Conservation (phyloP, 1,284 basidiomycete genomes). For the Melampsora larici-populina region DNA sequence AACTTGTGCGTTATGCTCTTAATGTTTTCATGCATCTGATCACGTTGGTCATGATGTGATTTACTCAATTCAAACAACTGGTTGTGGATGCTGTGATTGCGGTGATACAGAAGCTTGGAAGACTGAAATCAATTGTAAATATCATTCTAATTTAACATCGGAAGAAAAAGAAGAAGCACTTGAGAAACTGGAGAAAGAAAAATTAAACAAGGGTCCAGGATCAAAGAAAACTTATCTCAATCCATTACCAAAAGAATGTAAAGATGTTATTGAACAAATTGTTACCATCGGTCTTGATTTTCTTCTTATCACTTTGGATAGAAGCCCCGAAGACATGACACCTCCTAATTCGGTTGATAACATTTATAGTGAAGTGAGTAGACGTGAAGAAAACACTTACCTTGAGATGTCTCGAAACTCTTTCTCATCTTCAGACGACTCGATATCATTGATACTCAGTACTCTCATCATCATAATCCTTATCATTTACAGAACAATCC, state of each 20-base stretch:
- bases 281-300: constrained; percentile 77
- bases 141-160: constrained; percentile 59
- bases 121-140: constrained; percentile 64
- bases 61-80: constrained; percentile 84
- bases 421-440: constrained; percentile 13
- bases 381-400: constrained; percentile 38
- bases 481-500: constrained; percentile 33
- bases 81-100: constrained; percentile 76
- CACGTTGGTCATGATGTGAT: constrained; percentile 82
- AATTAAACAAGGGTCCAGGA: constrained; percentile 46
- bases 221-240: constrained; percentile 49
- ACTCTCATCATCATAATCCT: constrained; percentile 17
- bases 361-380: constrained; percentile 34
- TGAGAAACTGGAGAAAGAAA: constrained; percentile 45
- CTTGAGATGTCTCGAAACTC: constrained; percentile 23
- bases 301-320: constrained; percentile 65
- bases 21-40: constrained; percentile 78
- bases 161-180: constrained; percentile 45
- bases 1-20: constrained; percentile 78
- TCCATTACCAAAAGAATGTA: constrained; percentile 59
- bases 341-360: constrained; percentile 27
- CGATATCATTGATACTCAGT: constrained; percentile 32
- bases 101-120: too few relatives aligned
- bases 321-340: constrained; percentile 39
- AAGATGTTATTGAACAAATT: constrained; percentile 68